Percentiles rank a stretch among this genome's conserved stretches.
These are phyloP conservation scores for Lepiota venenata DNA, from an alignment of 768 basidiomycete species.

Conservation along the genomic window DNA sequence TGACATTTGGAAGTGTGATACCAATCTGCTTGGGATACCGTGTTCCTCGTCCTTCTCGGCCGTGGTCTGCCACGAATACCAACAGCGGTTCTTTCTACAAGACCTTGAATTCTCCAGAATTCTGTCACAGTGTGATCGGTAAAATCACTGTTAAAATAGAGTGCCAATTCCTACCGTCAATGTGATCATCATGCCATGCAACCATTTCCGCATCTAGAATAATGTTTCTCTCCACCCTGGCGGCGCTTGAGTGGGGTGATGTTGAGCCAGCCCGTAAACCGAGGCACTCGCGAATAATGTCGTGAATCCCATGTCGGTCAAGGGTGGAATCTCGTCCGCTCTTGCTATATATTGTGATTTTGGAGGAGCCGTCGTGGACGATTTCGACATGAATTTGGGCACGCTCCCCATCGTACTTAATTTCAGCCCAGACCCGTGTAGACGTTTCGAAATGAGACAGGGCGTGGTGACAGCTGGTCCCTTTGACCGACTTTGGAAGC, in stretches of 20 bases:
- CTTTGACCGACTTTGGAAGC: constrained; percentile 87
- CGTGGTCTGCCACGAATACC: constrained; percentile 38
- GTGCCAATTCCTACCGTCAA: constrained; percentile 59
- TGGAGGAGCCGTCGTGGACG: constrained; percentile 26
- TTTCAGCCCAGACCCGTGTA: constrained; percentile 75
- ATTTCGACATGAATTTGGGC: constrained; percentile 85
- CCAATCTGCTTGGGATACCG: constrained; percentile 17
- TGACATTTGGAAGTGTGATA: background rate
- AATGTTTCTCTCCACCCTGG: constrained; percentile 34
- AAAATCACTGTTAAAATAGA: background rate
- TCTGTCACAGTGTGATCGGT: constrained; percentile 39
- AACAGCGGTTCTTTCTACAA: constrained; percentile 55
- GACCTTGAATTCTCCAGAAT: constrained; percentile 68
- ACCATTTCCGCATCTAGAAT: constrained; percentile 89
- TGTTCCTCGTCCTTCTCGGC: constrained; percentile 17
- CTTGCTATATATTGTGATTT: constrained; percentile 84
- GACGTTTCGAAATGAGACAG: constrained; percentile 39
- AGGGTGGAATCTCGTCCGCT: constrained; percentile 78
- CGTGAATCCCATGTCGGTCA: constrained; percentile 67
- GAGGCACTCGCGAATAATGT: constrained; percentile 58
- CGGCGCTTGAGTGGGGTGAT: background rate
- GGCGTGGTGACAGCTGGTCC: constrained; percentile 54
- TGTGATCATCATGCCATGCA: constrained; percentile 61
- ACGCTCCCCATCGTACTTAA: constrained; percentile 94
- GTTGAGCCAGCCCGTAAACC: constrained; percentile 27